Percentiles rank a stretch among this genome's conserved stretches.
phyloP scores from a whole-genome alignment of 352 stramenopile species.

The Pythium biforme region DNA sequence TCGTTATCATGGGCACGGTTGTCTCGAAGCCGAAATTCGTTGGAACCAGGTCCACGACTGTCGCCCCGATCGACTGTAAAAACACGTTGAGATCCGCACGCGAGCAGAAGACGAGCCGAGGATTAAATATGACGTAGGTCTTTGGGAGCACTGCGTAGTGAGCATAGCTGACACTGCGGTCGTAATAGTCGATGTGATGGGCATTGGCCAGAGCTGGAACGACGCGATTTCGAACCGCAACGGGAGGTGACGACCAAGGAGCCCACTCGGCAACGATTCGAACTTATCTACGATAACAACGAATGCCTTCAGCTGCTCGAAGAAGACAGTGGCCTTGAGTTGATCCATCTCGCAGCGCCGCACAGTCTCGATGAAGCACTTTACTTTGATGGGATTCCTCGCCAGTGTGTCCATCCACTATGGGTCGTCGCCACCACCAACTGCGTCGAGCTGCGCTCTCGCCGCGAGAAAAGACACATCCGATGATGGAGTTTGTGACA shows the following conservation, averaged over 20 bases:
- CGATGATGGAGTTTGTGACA: background rate
- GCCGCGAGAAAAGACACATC: background rate
- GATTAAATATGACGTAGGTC: background rate
- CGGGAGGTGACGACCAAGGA: too few species aligned
- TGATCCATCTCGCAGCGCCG: background rate
- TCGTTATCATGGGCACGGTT: too few species aligned
- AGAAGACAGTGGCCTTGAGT: too few species aligned
- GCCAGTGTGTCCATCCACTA: background rate
- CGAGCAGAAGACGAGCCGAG: background rate
- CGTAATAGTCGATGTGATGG: background rate
- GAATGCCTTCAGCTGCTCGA: background rate
- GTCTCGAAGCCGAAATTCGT: background rate
- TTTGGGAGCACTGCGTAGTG: background rate
- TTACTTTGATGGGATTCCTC: background rate
- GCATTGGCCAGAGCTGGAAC: background rate
- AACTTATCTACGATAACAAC: too few species aligned
- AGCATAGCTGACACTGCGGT: background rate
- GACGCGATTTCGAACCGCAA: too few species aligned
- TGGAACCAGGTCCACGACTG: background rate
- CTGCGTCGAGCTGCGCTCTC: background rate
- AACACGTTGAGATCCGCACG: background rate
- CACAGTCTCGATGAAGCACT: background rate
- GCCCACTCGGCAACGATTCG: too few species aligned
- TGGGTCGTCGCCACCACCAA: background rate
- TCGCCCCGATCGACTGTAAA: background rate